These are phyloP conservation scores for Acorus gramineus DNA, from an alignment of 106 monocot genomes.

Conservation along the genomic window DNA sequence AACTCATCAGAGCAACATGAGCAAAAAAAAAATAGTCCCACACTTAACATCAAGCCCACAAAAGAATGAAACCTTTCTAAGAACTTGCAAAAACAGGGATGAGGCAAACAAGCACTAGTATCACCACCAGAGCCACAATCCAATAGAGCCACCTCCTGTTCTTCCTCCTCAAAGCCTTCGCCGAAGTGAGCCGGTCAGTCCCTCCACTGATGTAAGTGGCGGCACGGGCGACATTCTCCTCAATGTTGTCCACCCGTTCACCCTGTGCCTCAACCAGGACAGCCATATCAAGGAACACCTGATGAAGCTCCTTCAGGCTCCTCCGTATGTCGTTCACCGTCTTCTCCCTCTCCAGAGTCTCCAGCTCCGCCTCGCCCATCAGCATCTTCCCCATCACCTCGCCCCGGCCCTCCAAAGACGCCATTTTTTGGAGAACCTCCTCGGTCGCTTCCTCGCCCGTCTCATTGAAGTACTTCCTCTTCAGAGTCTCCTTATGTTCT, in stretches of 20 bases:
- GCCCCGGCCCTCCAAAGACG: constrained; percentile 1
- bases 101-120: constrained; percentile 20
- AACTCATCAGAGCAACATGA: too few species aligned
- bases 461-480: constrained; percentile 26
- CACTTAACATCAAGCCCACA: too few species aligned
- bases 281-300: constrained; percentile 42
- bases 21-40: too few species aligned
- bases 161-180: constrained; percentile 11
- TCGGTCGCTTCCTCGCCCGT: constrained; percentile 23
- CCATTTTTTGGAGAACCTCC: constrained; percentile 19
- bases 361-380: constrained; percentile 6
- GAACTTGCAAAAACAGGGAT: constrained; percentile 9
- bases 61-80: neutral
- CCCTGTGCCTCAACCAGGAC: constrained; percentile 32
- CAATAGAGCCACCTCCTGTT: constrained; percentile 1
- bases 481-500: constrained; percentile 27
- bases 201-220: constrained; percentile 25
- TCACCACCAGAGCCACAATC: constrained; percentile 5
- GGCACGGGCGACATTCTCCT: constrained; percentile 28
- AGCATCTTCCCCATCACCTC: neutral
- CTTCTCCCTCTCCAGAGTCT: constrained; percentile 28
- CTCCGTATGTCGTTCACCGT: constrained; percentile 29
- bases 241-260: constrained; percentile 34
- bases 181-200: constrained; percentile 20
- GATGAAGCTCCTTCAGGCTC: constrained; percentile 33